A percentile compares a stretch with the other conserved stretches of the same genome.
Conservation (phyloP, 345 rosid genomes). For the Leavenworthia alabamica region DNA sequence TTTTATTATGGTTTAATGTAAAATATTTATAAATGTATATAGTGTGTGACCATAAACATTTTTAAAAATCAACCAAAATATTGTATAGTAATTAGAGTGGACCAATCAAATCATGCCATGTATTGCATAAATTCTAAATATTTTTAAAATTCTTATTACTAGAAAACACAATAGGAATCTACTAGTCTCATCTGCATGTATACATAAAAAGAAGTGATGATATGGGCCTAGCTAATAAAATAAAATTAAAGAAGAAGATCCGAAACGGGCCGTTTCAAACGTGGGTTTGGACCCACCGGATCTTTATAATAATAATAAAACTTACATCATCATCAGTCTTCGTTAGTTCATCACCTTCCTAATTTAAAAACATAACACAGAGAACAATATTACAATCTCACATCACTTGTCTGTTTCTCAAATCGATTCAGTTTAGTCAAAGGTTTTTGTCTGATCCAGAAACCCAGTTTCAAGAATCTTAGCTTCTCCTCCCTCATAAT, state of each 20-base stretch:
- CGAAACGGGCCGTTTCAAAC: not conserved
- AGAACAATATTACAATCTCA: not conserved
- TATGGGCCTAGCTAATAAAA: slow-evolving; percentile 15
- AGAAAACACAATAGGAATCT: not conserved
- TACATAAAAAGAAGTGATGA: not conserved
- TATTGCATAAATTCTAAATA: not conserved
- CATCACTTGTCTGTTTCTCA: not conserved
- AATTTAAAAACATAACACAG: not conserved
- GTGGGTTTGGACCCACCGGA: slow-evolving; percentile 16
- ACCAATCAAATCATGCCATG: not conserved
- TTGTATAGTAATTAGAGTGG: not conserved
- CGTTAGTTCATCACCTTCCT: not conserved
- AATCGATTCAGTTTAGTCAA: not conserved
- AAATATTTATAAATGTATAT: not conserved
- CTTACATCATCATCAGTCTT: not conserved
- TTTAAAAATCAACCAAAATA: not conserved
- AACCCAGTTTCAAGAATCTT: not conserved
- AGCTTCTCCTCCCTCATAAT: not conserved
- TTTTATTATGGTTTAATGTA: not conserved
- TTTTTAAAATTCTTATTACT: not conserved
- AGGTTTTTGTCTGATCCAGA: not conserved
- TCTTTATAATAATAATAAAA: not conserved
- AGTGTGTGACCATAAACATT: not conserved
- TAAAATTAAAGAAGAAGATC: not conserved
- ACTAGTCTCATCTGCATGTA: not conserved